phyloP scores from a whole-genome alignment of 2,329 filamentous ascomycete genomes.

The Claviceps sp. region DNA sequence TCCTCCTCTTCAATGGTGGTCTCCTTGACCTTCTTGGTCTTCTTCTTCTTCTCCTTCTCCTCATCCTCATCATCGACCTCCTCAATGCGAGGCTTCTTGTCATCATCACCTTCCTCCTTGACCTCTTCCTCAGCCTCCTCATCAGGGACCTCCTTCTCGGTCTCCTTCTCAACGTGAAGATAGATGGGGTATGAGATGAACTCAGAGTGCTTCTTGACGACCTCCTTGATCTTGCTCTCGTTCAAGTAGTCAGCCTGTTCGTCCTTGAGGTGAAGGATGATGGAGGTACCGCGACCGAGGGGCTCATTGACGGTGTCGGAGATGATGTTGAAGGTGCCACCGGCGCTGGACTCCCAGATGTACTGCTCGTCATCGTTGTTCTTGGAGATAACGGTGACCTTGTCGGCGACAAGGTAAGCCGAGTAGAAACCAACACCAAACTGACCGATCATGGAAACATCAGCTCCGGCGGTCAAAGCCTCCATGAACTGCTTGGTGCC shows the following conservation, averaged over 20 bases:
- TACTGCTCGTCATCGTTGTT: constrained; percentile 99
- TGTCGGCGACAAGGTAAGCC: constrained; percentile 96
- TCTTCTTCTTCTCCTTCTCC: constrained; percentile 78
- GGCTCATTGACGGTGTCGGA: constrained; percentile 83
- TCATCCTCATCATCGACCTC: constrained; percentile 82
- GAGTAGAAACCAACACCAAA: constrained; percentile 99
- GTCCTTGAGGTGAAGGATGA: constrained; percentile 98
- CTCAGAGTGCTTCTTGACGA: constrained; percentile 99
- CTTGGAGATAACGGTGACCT: constrained; percentile 91
- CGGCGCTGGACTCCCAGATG: constrained; percentile 95
- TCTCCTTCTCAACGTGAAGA: constrained; percentile 98
- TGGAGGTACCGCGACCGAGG: constrained; percentile 91
- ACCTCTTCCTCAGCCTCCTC: constrained; percentile 72
- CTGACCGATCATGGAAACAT: constrained; percentile 99
- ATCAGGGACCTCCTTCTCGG: constrained; percentile 95
- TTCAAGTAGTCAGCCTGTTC: constrained; percentile 98
- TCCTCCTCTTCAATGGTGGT: constrained; percentile 98
- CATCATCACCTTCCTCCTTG: constrained; percentile 53
- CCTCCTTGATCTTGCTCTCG: constrained; percentile 99
- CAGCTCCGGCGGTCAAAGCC: constrained; percentile 91
- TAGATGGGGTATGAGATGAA: constrained; percentile 99
- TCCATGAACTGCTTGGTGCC: constrained; percentile 99
- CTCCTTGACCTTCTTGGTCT: constrained; percentile 99
- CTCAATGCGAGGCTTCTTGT: constrained; percentile 94
- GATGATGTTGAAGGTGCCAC: constrained; percentile 90